Evolutionary conservation across 306 rosid genomes (phyloP), one percentile per base, ranked within the genome.

Genomic region (Adenanthera pavonina): DNA sequence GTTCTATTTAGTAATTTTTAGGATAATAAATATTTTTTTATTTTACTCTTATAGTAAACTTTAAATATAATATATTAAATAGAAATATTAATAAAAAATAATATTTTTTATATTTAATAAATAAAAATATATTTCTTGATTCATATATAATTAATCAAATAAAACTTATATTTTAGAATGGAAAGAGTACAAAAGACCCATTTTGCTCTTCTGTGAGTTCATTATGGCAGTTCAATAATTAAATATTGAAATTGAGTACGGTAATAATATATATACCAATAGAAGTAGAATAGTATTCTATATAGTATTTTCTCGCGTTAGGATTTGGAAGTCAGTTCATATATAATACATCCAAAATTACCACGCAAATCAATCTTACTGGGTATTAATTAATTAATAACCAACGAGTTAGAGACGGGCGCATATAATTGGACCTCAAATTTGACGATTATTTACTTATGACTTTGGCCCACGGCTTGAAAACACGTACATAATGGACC

Each of bases 381-480:
- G 46, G 8, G 6, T 41, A 4, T 12, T 30, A 60, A 9, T 30
- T 30, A 59, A 54, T 8, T 0, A 25, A 3, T 9, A 17, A 9
- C 30, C 2, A 19, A 8, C 36, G 4, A 30, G 30, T 25, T 59
- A 25, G 36, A 30, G 17, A 36, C 1, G 65, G 30, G 30, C 30
- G 48, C 81, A 80, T 19, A 84, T 86, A 85, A 88, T 88, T 87
- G 92, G 64, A 82, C 88, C 83, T 74, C 78, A 71, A 51, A 65
- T 54, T 84, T 74, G 74, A 74, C 81, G 74, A 84, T 68, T 77
- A 76, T 74, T 77, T 80, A 67, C 59, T 36, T 4, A 53, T 19
- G 78, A 87, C 86, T 78, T 14, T 79, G 78, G 83, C 70, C 89
- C 75, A 59, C 72, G 46, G 62, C 77, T 78, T 78, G 81, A 75